Conservation (phyloP, 768 basidiomycete genomes). For the Suillus brevipes region DNA sequence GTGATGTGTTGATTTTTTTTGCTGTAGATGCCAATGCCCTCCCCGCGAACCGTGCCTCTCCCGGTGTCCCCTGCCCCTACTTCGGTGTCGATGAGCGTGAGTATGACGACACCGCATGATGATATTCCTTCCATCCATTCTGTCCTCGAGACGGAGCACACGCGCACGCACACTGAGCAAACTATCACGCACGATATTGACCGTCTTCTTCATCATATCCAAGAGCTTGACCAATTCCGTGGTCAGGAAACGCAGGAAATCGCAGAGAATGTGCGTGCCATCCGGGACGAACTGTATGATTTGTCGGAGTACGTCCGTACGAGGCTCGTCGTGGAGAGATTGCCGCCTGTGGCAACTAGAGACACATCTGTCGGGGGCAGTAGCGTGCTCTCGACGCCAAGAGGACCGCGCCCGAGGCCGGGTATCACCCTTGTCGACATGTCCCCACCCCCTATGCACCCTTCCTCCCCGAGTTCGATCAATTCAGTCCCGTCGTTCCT, state of each 20-base stretch:
- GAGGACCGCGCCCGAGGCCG: slow-evolving; percentile 25
- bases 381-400: slow-evolving; percentile 37
- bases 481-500: slow-evolving; percentile 43
- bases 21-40: slow-evolving; percentile 17
- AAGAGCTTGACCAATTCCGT: slow-evolving; percentile 64
- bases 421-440: slow-evolving; percentile 35
- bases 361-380: slow-evolving; percentile 50
- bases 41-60: slow-evolving; percentile 35
- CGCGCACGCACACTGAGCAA: slow-evolving; percentile 40
- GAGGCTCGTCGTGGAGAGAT: slow-evolving; percentile 26
- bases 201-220: slow-evolving; percentile 51
- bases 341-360: slow-evolving; percentile 22
- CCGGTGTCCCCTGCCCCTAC: slow-evolving; percentile 36
- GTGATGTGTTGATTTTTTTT: slow-evolving; percentile 23
- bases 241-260: slow-evolving; percentile 66
- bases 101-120: slow-evolving; percentile 49
- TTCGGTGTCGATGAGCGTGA: slow-evolving; percentile 47
- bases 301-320: slow-evolving; percentile 58
- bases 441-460: slow-evolving; percentile 44
- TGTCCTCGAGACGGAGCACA: slow-evolving; percentile 44
- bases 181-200: slow-evolving; percentile 54
- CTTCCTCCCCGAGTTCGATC: slow-evolving; percentile 41
- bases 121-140: slow-evolving; percentile 50
- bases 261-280: slow-evolving; percentile 63
- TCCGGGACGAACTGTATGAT: slow-evolving; percentile 68